Base-by-base conservation (phyloP, 805 yeast species). In the Wickerhamiella kurtzmanii region DNA sequence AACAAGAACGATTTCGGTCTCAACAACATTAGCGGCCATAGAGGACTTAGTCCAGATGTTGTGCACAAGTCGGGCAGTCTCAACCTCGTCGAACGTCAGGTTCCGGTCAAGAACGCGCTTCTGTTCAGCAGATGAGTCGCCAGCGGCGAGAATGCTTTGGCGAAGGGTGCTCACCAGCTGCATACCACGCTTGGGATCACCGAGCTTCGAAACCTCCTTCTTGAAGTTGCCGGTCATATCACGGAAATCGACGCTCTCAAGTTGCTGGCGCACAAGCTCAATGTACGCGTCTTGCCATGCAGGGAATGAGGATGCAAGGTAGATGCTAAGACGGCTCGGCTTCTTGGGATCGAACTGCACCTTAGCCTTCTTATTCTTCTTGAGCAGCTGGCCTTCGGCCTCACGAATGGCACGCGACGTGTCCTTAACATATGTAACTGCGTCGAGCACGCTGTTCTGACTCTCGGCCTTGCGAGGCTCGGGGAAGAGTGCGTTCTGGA, bases 121-220 rank as follows among this genome's bases (percentile, higher is more conserved):
- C 18, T 38, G 20, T 45, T 75, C 75, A 46, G 75, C 77, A 17
- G 95, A 79, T 25, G 79, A 66, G 46, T 56, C 60, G 8, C 63
- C 63, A 25, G 60, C 60, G 32, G 54, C 48, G 37, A 72, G 67
- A 55, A 92, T 72, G 69, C 94, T 79, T 62, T 80, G 84, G 67
- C 92, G 88, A 64, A 92, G 71, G 56, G 77, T 70, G 53, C 89
- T 80, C 51, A 92, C 87, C 65, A 88, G 89, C 50, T 97, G 97
- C 97, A 92, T 92, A 50, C 95, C 96, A 58, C 94, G 81, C 75
- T 92, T 92, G 83, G 88, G 84, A 60, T 92, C 97, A 15, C 71
- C 72, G 11, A 65, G 54, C 50, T 64, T 60, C 44, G 64, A 59
- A 22, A 67, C 71, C 46, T 60, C 56, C 51, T 60, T 58, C 55